Base-by-base conservation (phyloP, 768 basidiomycete species). In the Cystofilobasidium macerans region DNA sequence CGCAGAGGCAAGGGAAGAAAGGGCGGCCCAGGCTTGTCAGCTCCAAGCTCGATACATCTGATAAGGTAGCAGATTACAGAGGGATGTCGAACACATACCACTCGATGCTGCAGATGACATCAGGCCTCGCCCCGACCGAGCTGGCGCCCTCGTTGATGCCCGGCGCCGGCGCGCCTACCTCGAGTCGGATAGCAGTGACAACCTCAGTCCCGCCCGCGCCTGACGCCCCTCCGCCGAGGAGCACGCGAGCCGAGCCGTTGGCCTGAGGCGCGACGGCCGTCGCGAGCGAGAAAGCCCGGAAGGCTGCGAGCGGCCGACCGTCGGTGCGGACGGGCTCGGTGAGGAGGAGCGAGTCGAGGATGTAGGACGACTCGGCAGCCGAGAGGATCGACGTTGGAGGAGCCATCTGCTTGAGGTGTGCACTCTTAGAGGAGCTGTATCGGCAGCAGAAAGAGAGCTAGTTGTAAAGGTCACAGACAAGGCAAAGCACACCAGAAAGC, bases 171-270 rank as follows among this genome's bases (percentile, higher is more conserved):
- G 79, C 78, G 71, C 86, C 86, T 0, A 92, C 87, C 71, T 92
- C 89, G 0, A 91, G 80, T 71, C 88, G 88, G 1, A 83, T 80
- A 0, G 87, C 88, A 0, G 86, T 88, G 30, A 90, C 76, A 4
- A 90, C 79, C 70, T 90, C 88, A 0, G 90, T 91, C 0, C 86
- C 85, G 2, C 82, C 84, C 8, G 81, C 82, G 13, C 81, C 81
- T 51, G n/a, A n/a, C n/a, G n/a, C n/a, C n/a, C 81, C 80, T 53
- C 78, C 78, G 30, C 80, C 77, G n/a, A 91, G 81, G 69, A 79
- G 82, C 11, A 90, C 77, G 28, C 82, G 81, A 7, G 88, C 88
- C 69, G 88, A 90, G 8, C 90, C 90, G 67, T 92, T 90, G 24
- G 89, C 86, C 7, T 89, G 81, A 7, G 88, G 87, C 20, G 84